Base-by-base conservation (phyloP, 2,329 filamentous ascomycete species). In the Pestalotiopsis sp. region DNA sequence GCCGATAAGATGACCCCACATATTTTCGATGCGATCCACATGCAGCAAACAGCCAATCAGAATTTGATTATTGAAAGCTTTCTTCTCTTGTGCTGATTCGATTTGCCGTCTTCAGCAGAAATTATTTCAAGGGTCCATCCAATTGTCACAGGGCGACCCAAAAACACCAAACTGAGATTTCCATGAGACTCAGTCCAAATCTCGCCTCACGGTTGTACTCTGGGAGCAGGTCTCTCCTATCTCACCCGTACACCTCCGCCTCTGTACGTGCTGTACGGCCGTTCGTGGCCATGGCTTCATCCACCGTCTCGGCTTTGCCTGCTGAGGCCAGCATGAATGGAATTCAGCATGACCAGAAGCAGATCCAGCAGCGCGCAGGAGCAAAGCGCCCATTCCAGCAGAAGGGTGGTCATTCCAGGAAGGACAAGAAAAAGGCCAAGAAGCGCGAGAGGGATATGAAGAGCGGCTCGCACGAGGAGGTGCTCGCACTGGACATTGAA, bases 381-480 rank as follows among this genome's bases (percentile, higher is more conserved):
- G 71, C 68, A 30, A 70, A 71, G 52, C 67, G 72, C 61, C 61
- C 70, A n/a, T 68, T 66, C 20, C 68, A 69, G 60, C 69, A 69
- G 30, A 35, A 35, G 24, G 61, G 52, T 24, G 60, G 60, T 3
- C n/a, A 58, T 10, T 44, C 22, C n/a, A 64, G 64, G 10, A 67
- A 73, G 64, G 66, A 64, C n/a, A 64, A 67, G 10, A 67, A 73
- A 62, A 67, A 64, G 73, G 80, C 81, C 71, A 86, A 86, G 73
- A 89, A 87, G 83, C 84, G 85, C 67, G 85, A 88, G 74, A 84
- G 84, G 70, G 86, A 87, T 71, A 90, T 86, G 69, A 86, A 86
- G 56, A 86, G 87, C 70, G 90, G 88, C 9, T 88, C 89, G 0
- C 82, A 83, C 22, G 91, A 93, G 69, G 89, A 93, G 74, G 88